phyloP scores from a whole-genome alignment of 768 basidiomycete genomes.

The Xanthoconium purpureum region DNA sequence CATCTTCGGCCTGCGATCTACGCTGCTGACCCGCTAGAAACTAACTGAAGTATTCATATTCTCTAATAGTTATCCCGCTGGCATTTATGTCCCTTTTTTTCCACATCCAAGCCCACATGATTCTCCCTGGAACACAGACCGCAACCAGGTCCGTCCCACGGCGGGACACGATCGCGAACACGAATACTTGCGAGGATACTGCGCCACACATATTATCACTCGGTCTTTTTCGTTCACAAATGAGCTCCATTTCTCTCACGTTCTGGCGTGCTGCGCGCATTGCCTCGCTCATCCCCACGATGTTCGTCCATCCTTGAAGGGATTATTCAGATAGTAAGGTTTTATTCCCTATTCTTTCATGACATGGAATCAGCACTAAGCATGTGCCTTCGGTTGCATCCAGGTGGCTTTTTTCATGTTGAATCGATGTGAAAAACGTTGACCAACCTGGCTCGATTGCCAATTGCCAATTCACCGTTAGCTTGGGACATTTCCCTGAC shows the following conservation, averaged over 20 bases:
- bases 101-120: not conserved
- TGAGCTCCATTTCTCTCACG: constrained; percentile 20
- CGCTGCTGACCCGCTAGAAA: constrained; percentile 2
- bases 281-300: constrained; percentile 15
- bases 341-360: constrained; percentile 19
- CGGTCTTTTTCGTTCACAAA: not conserved
- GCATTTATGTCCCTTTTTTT: not conserved
- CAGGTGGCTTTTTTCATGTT: constrained; percentile 9
- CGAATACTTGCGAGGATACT: constrained; percentile 2
- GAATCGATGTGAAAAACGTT: constrained; percentile 8
- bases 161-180: constrained; percentile 3
- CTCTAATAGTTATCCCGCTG: not conserved
- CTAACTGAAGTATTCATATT: constrained; percentile 3
- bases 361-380: constrained; percentile 14
- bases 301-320: constrained; percentile 9
- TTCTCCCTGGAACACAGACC: not conserved
- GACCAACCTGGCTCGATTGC: not conserved
- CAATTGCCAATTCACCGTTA: constrained; percentile 11
- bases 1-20: constrained; percentile 1
- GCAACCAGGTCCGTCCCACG: constrained; percentile 11
- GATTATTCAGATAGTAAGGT: constrained; percentile 15
- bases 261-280: constrained; percentile 9
- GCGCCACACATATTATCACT: not conserved
- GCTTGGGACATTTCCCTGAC: constrained; percentile 2
- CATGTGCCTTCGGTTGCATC: constrained; percentile 12